Evolutionary conservation across 2,329 filamentous ascomycete genomes (phyloP).

Genomic region (Phoma sp.): DNA sequence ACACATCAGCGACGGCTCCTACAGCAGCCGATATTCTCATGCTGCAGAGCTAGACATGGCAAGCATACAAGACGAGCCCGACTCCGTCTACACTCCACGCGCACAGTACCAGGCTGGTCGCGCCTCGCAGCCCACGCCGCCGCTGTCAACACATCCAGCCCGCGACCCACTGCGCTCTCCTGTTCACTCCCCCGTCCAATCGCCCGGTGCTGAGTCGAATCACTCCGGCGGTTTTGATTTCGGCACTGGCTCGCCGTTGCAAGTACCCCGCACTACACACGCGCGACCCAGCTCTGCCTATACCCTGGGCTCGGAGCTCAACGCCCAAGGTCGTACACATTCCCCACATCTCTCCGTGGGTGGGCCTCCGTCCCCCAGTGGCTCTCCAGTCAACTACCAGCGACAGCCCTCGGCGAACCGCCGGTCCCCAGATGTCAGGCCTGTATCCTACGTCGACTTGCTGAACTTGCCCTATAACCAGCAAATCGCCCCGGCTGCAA

Average conservation of each 20-base stretch:
- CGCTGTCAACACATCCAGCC: conserved; percentile 29
- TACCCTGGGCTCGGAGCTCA: conserved; percentile 74
- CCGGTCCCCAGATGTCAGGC: conserved; percentile 64
- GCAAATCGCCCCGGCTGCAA: conserved; percentile 67
- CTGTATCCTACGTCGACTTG: conserved; percentile 66
- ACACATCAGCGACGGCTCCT: conserved; percentile 42
- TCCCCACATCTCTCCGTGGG: conserved; percentile 59
- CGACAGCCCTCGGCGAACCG: conserved; percentile 60
- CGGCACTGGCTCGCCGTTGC: conserved; percentile 39
- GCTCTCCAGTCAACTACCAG: conserved; percentile 51
- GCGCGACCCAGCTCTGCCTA: conserved; percentile 78
- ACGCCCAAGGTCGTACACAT: conserved; percentile 65
- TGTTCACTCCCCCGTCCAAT: conserved; percentile 32
- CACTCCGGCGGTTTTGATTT: conserved; percentile 41
- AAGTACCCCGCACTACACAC: conserved; percentile 62
- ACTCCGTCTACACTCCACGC: conserved; percentile 27
- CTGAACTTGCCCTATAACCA: conserved; percentile 78
- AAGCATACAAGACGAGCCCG: conserved; percentile 33
- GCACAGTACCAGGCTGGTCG: conserved; percentile 29
- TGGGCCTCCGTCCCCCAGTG: conserved; percentile 47
- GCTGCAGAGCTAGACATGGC: conserved; percentile 40
- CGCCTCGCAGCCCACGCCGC: conserved; percentile 33
- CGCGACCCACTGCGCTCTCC: conserved; percentile 37
- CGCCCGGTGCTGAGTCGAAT: conserved; percentile 42
- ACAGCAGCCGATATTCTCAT: conserved; percentile 42